These are phyloP conservation scores for Lipomyces sp. DNA, from an alignment of 805 yeast species.

Conservation along the genomic window DNA sequence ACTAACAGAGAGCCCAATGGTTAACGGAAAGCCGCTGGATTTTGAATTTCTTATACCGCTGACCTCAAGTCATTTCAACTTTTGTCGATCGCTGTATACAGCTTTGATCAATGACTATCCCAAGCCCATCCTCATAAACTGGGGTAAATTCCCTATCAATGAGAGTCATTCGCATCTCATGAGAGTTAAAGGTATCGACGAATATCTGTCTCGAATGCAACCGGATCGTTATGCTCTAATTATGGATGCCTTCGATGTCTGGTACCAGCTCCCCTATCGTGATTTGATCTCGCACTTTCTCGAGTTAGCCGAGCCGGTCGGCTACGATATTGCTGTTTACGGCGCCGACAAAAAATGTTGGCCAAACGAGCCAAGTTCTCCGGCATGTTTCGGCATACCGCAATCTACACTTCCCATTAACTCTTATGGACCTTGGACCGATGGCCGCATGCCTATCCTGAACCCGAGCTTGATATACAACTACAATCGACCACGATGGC, in stretches of 20 bases:
- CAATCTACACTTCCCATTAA: conserved; percentile 34
- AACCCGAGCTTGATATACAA: conserved; percentile 14
- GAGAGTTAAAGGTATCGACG: conserved; percentile 31
- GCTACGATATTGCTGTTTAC: conserved; percentile 15
- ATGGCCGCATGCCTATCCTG: conserved; percentile 18
- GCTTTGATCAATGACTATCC: conserved; percentile 34
- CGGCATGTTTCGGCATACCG: conserved; percentile 33
- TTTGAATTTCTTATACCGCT: conserved; percentile 35
- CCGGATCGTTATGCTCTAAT: conserved; percentile 26
- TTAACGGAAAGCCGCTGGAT: conserved; percentile 26
- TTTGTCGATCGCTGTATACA: conserved; percentile 35
- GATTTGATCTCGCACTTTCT: conserved; percentile 22
- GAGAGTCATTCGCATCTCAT: conserved; percentile 27
- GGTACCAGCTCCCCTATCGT: conserved; percentile 33
- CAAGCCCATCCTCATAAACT: conserved; percentile 30
- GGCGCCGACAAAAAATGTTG: conserved; percentile 30
- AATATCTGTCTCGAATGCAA: conserved; percentile 20
- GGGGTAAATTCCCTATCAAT: conserved; percentile 11
- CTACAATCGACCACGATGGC: conserved; percentile 35
- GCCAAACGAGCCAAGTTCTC: conserved; percentile 25
- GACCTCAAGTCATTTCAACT: conserved; percentile 34
- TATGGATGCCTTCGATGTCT: conserved; percentile 35
- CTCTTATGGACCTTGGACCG: conserved; percentile 33
- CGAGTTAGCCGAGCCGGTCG: conserved; percentile 15
- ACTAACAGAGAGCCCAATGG: background rate